A percentile compares a stretch with the other conserved stretches of the same genome.
Evolutionary conservation across 441 rosid genomes (phyloP).

Genomic region (Euphorbia schlechtendalii): DNA sequence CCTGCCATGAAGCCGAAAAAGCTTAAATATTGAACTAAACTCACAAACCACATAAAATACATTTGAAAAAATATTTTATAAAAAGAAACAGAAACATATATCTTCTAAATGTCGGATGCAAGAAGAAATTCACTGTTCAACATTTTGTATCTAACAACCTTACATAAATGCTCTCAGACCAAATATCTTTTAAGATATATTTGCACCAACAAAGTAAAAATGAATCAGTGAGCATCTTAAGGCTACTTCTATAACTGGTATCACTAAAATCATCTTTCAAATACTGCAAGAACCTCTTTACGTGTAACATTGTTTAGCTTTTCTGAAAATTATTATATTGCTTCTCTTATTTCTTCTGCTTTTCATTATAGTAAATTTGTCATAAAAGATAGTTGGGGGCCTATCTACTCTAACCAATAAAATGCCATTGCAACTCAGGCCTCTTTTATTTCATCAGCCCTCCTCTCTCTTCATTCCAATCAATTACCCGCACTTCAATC

Average conservation of each 20-base stretch:
- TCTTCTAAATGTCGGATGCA: constrained; percentile 8
- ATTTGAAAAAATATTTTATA: constrained; percentile 7
- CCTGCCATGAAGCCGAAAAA: constrained; percentile 30
- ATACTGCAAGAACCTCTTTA: not conserved
- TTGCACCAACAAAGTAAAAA: not conserved
- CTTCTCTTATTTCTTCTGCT: not conserved
- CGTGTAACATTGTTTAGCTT: not conserved
- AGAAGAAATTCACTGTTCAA: not conserved
- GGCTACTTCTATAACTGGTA: not conserved
- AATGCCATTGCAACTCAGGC: not conserved
- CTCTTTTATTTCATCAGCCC: not conserved
- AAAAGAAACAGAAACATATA: constrained; percentile 7
- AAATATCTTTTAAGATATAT: not conserved
- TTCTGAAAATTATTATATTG: not conserved
- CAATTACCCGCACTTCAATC: not conserved
- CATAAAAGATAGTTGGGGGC: not conserved
- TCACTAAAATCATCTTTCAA: not conserved
- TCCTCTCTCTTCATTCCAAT: not conserved
- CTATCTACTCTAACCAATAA: not conserved
- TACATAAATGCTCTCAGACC: not conserved
- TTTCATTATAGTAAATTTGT: not conserved
- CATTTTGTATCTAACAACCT: not conserved
- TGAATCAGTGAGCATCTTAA: not conserved
- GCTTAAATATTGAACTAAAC: constrained; percentile 19
- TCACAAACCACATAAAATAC: constrained; percentile 9